Evolutionary conservation across 306 rosid genomes (phyloP).

Genomic region (Castanopsis chinensis): DNA sequence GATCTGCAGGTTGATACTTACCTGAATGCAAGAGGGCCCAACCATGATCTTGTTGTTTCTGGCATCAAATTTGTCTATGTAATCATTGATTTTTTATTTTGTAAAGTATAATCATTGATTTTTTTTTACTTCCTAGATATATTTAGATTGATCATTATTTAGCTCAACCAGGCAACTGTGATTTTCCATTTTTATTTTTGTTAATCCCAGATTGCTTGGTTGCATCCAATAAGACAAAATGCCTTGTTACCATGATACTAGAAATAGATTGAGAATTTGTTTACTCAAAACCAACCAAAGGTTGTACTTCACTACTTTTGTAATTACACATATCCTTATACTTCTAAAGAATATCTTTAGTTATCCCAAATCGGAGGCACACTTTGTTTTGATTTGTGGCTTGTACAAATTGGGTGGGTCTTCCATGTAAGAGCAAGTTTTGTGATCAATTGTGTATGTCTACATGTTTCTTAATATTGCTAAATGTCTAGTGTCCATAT

Average conservation of each 20-base stretch:
- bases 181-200: conserved; percentile 32
- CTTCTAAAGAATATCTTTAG: not conserved
- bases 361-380: not conserved
- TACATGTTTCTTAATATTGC: not conserved
- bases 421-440: not conserved
- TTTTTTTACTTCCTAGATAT: conserved; percentile 2
- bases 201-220: conserved; percentile 47
- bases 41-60: not conserved
- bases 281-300: conserved; percentile 21
- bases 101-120: not conserved
- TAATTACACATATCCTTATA: not conserved
- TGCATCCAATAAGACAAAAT: conserved; percentile 38
- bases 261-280: conserved; percentile 16
- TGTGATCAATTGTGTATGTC: not conserved
- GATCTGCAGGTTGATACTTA: conserved; percentile 31
- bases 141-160: conserved; percentile 30
- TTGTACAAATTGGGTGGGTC: not conserved
- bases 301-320: conserved; percentile 5
- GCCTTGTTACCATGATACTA: conserved; percentile 12
- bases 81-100: not conserved
- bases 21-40: conserved; percentile 4
- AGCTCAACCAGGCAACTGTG: conserved; percentile 38
- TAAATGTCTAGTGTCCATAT: not conserved
- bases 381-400: not conserved
- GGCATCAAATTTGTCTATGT: conserved; percentile 3